Evolutionary conservation across 805 yeast genomes (phyloP), one percentile per base, ranked within the genome.

Genomic region (Yamadazyma kitorensis): DNA sequence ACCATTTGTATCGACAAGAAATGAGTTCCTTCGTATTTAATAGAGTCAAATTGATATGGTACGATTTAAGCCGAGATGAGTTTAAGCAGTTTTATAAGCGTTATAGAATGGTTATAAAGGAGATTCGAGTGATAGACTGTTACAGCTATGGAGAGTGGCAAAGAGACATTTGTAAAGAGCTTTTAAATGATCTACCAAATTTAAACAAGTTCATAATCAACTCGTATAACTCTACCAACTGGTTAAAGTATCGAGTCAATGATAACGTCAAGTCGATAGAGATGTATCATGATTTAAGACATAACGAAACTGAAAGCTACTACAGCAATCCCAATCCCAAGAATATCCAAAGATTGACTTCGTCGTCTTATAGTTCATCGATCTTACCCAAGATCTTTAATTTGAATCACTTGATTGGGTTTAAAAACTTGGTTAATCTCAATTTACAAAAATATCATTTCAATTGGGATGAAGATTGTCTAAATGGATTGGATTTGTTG

Each of bases 401-500:
- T 37, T 47, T 75, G 39, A 53, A 60, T 26, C 80, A 76, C 48
- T 49, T 75, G 24, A 47, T 42, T 17, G 51, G 61, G 6, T 71
- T 74, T 39, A 39, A 44, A 1, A 40, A 48, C 4, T 48, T 76
- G 27, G 37, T 48, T 6, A 47, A 47, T 12, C 44, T 75, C n/a
- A 43, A 51, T 1, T 53, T 76, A 10, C 38, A 56, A 31, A 60
- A 68, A 13, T 76, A 61, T 51, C 54, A 68, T 59, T 50, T 76
- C 55, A 49, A 63, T 54, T 55, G 76, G 74, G 51, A 55, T 39
- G 16, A 43, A 8, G 18, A 27, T 14, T 8, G n/a, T 6, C n/a
- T 24, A 13, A 24, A 24, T 13, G 6, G 9, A 12, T 19, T 24
- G 3, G 2, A 9, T 2, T 6, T 15, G 12, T 31, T 31, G 4